A percentile compares a stretch with the other conserved stretches of the same genome.
These are phyloP conservation scores for Decorospora gaudefroyi DNA, from an alignment of 2,329 filamentous ascomycete species.

Conservation along the genomic window DNA sequence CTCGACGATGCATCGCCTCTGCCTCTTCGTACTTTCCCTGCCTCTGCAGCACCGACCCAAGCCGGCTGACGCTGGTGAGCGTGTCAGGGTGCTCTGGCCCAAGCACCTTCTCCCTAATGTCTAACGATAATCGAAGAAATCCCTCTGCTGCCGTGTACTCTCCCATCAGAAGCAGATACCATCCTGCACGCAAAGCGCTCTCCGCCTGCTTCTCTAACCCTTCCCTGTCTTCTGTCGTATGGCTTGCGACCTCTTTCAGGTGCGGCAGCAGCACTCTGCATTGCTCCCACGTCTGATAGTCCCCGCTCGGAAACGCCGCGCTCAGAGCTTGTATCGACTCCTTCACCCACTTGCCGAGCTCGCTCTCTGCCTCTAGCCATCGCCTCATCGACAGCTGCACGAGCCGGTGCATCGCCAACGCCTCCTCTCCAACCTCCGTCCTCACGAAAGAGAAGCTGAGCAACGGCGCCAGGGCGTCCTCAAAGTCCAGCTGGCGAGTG, in stretches of 20 bases:
- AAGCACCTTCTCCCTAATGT: constrained; percentile 11
- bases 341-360: constrained; percentile 10
- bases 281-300: constrained; percentile 13
- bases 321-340: constrained; percentile 8
- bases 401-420: constrained; percentile 18
- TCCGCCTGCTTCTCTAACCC: constrained; percentile 5
- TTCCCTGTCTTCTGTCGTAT: constrained; percentile 6
- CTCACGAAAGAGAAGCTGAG: constrained; percentile 19
- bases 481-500: constrained; percentile 15
- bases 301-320: constrained; percentile 15
- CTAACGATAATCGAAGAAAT: constrained; percentile 5
- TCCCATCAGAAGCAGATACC: constrained; percentile 12
- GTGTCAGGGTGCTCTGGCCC: constrained; percentile 12
- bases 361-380: constrained; percentile 11
- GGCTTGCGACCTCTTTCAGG: constrained; percentile 7
- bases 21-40: constrained; percentile 11
- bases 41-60: constrained; percentile 4
- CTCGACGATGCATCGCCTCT: constrained; percentile 8
- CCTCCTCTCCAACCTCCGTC: constrained; percentile 12
- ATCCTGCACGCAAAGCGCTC: constrained; percentile 9
- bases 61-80: constrained; percentile 6
- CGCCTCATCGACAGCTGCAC: constrained; percentile 20
- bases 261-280: constrained; percentile 13
- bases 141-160: constrained; percentile 13
- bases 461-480: constrained; percentile 14